These are phyloP conservation scores for Clausena lansium DNA, from an alignment of 345 rosid species.

Conservation along the genomic window DNA sequence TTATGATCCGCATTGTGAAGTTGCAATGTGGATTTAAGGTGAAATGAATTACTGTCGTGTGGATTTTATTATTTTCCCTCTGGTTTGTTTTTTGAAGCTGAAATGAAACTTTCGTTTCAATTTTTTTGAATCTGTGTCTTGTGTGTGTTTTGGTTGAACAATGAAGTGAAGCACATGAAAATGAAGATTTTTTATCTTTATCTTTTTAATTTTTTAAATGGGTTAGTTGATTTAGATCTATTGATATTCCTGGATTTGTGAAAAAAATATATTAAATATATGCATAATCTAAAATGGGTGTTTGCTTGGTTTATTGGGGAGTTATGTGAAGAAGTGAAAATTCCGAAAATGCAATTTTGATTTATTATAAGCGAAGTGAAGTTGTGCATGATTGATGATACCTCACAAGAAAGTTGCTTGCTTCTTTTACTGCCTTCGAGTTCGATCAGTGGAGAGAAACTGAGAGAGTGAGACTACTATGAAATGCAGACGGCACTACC, in stretches of 20 bases:
- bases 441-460: too few species aligned
- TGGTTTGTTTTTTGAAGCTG: background rate
- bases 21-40: slow-evolving; percentile 26
- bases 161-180: slow-evolving; percentile 18
- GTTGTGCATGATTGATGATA: background rate
- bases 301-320: background rate
- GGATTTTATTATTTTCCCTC: background rate
- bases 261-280: background rate
- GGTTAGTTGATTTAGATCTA: slow-evolving; percentile 14
- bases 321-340: slow-evolving; percentile 1
- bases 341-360: slow-evolving; percentile 18
- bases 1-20: slow-evolving; percentile 36
- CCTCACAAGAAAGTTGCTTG: slow-evolving; percentile 7
- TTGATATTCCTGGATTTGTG: background rate
- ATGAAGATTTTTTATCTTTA: slow-evolving; percentile 5
- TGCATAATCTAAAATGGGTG: background rate
- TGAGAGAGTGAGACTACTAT: too few species aligned
- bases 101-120: background rate
- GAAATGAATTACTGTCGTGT: slow-evolving; percentile 16
- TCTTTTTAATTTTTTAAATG: background rate
- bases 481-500: too few species aligned
- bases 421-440: background rate
- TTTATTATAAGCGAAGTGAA: slow-evolving; percentile 6
- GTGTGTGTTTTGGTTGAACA: background rate
- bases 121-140: background rate